phyloP scores from a whole-genome alignment of 148 eudicot genomes.

The Pouteria glomerata region DNA sequence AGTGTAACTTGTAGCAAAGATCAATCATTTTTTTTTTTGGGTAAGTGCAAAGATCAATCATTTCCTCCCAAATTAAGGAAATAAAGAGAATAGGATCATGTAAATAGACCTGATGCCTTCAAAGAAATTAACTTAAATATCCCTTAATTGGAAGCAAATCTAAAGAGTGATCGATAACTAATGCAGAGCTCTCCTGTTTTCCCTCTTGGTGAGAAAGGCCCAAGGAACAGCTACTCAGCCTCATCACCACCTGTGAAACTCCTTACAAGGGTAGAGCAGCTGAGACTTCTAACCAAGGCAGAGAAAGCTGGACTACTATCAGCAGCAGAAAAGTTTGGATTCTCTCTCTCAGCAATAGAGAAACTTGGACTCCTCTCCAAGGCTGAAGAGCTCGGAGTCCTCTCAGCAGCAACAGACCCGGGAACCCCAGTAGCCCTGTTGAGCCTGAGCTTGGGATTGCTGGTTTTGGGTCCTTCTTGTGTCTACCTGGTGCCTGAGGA shows the following conservation, averaged over 20 bases:
- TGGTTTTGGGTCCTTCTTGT: constrained; percentile 57
- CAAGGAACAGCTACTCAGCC: constrained; percentile 19
- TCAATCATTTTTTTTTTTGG: too few relatives aligned
- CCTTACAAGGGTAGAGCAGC: constrained; percentile 83
- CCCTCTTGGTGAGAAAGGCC: constrained; percentile 42
- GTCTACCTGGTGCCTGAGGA: constrained; percentile 83
- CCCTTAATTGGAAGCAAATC: too few relatives aligned
- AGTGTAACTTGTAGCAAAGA: too few relatives aligned
- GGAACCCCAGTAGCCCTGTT: constrained; percentile 59
- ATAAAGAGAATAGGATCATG: too few relatives aligned
- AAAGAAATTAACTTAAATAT: too few relatives aligned
- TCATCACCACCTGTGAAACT: constrained; percentile 49
- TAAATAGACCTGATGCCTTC: too few relatives aligned
- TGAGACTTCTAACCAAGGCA: constrained; percentile 83
- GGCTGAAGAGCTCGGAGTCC: constrained; percentile 78
- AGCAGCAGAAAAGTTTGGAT: constrained; percentile 71
- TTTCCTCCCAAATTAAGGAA: too few relatives aligned
- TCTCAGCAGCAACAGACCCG: constrained; percentile 88
- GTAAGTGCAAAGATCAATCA: too few relatives aligned
- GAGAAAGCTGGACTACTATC: constrained; percentile 49
- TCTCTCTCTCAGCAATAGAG: constrained; percentile 69
- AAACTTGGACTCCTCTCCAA: constrained; percentile 78
- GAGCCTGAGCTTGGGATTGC: constrained; percentile 54
- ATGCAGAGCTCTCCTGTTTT: constrained; percentile 38
- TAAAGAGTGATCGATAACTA: too few relatives aligned